phyloP scores from a whole-genome alignment of 352 stramenopile species.

The Aphanomyces cochlioides region DNA sequence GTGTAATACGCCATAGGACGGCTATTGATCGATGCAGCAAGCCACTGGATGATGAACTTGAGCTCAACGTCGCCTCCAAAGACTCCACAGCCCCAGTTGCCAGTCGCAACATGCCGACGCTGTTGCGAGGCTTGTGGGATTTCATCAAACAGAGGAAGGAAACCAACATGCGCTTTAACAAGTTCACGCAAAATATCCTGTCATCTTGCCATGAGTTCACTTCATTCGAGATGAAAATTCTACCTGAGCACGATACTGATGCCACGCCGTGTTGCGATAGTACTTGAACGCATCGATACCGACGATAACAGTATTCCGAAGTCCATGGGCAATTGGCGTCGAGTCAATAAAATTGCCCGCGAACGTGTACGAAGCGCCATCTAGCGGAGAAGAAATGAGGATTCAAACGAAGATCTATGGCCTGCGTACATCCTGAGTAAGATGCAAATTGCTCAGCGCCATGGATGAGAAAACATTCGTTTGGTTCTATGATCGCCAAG shows the following conservation, averaged over 20 bases:
- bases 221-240: background rate
- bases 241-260: conserved; percentile 19
- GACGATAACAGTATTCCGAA: conserved; percentile 56
- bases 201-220: background rate
- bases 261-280: conserved; percentile 28
- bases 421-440: conserved; percentile 45
- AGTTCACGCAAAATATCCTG: conserved; percentile 58
- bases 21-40: conserved; percentile 54
- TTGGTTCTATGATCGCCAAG: conserved; percentile 53
- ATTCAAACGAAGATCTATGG: background rate
- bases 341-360: conserved; percentile 43
- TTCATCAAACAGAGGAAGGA: conserved; percentile 34
- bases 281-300: conserved; percentile 76
- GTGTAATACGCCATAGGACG: conserved; percentile 18
- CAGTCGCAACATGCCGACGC: conserved; percentile 61
- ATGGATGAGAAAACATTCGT: conserved; percentile 70
- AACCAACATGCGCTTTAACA: conserved; percentile 63
- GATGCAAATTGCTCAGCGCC: conserved; percentile 55
- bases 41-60: conserved; percentile 81
- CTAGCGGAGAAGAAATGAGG: background rate
- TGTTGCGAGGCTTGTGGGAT: background rate
- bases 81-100: conserved; percentile 81
- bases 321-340: conserved; percentile 29
- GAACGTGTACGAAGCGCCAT: conserved; percentile 56
- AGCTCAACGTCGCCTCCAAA: conserved; percentile 68